phyloP scores from a whole-genome alignment of 805 yeast species.

The Myxozyma monticola region DNA sequence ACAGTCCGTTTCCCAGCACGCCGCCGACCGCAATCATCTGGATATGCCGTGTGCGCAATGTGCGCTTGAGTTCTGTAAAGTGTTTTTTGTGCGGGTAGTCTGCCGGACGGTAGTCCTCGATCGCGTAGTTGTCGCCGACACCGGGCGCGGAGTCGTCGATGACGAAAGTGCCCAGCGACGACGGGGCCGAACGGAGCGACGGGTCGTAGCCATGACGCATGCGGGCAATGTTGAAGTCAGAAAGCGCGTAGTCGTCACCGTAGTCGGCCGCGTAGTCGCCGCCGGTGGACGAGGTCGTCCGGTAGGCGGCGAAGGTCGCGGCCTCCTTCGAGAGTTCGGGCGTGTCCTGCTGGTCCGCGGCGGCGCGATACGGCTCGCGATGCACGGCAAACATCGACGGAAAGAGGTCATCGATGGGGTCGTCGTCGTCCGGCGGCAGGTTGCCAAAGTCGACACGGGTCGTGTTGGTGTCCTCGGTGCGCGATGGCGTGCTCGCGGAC shows the following conservation, averaged over 20 bases:
- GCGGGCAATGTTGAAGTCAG: constrained; percentile 4
- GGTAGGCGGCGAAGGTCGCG: not conserved
- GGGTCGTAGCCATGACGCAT: constrained; percentile 1
- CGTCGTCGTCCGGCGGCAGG: no score
- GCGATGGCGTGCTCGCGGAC: constrained; percentile 5
- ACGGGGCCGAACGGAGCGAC: constrained; percentile 10
- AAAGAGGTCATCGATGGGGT: constrained; percentile 27
- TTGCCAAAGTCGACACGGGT: no score
- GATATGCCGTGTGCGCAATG: constrained; percentile 56
- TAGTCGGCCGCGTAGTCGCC: constrained; percentile 1
- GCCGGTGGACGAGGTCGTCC: constrained; percentile 1
- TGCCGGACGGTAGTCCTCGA: constrained; percentile 14
- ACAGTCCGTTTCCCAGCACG: constrained; percentile 73
- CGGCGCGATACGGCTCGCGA: not conserved
- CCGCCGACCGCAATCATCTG: constrained; percentile 76
- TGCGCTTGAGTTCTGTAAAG: constrained; percentile 39
- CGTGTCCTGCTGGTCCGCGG: not conserved
- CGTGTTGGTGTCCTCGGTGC: no score
- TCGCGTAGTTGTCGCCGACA: constrained; percentile 23
- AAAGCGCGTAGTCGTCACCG: constrained; percentile 1
- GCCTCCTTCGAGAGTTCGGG: not conserved
- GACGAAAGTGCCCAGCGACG: constrained; percentile 25
- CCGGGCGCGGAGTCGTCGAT: constrained; percentile 28
- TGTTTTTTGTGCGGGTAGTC: constrained; percentile 9
- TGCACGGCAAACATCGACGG: constrained; percentile 17